Evolutionary conservation across 768 basidiomycete genomes (phyloP).

Genomic region (Termitomyces sp.): DNA sequence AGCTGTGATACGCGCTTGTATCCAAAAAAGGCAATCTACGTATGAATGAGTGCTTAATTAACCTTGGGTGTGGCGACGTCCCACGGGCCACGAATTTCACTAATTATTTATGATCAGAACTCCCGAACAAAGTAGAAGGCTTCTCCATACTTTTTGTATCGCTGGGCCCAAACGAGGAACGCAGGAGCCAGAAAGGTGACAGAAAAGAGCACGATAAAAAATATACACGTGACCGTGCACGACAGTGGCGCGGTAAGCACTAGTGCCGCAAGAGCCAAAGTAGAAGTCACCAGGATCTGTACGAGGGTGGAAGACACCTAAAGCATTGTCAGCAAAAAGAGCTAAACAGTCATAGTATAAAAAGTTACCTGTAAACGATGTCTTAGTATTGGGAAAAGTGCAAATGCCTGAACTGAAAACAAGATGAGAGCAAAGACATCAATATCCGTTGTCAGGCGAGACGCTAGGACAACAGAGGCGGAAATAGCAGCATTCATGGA

Average conservation of each 20-base stretch:
- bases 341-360: constrained; percentile 4
- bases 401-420: constrained; percentile 78
- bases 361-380: constrained; percentile 60
- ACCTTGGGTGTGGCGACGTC: constrained; percentile 79
- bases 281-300: constrained; percentile 49
- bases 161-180: constrained; percentile 78
- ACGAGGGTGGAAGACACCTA: constrained; percentile 43
- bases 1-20: not conserved
- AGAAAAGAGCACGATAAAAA: constrained; percentile 41
- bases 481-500: constrained; percentile 92
- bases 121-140: constrained; percentile 3
- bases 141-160: constrained; percentile 73
- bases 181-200: constrained; percentile 72
- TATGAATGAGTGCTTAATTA: constrained; percentile 21
- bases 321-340: constrained; percentile 3
- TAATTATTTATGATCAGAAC: constrained; percentile 23
- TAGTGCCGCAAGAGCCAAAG: constrained; percentile 45
- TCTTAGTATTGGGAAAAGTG: constrained; percentile 77
- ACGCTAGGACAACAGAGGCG: constrained; percentile 89
- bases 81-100: constrained; percentile 88
- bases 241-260: constrained; percentile 51
- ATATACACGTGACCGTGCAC: constrained; percentile 46
- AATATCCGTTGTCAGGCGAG: constrained; percentile 75
- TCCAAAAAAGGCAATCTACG: not conserved
- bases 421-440: constrained; percentile 87